Base-by-base conservation (phyloP, 257 asterid species). In the Nicotiana obtusifolia region DNA sequence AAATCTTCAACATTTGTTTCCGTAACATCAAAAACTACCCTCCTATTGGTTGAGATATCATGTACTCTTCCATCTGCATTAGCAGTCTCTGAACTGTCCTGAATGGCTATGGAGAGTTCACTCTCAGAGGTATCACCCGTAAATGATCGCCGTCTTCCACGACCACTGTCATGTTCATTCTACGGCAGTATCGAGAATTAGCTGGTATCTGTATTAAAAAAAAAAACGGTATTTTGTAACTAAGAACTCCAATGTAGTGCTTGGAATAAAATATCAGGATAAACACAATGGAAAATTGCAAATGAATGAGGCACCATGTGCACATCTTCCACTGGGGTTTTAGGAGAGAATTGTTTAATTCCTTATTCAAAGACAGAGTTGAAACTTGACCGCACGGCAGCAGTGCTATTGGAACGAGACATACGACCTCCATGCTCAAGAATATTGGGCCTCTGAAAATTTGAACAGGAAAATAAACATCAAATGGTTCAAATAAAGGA, bases 61-160 rank as follows among this genome's bases (percentile, higher is more conserved):
- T 82, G 79, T 56, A 52, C 33, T 80, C 87, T 83, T 11, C 69
- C 79, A 69, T 85, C 88, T 30, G 67, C 71, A 85, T 81, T 87
- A 53, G 86, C 87, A 4, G 92, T 84, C 81, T 88, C 97, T 61
- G 93, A 88, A 87, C 97, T 93, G 84, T 93, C 97, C 85, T 92
- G 93, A 88, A 96, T 96, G 82, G 98, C 97, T 84, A 85, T 80
- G 81, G 98, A 88, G 66, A 94, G 91, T 81, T 93, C 94, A 87
- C 52, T 84, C 82, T 94, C 98, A 35, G 90, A 76, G 57, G 86
- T 85, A 84, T 93, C 98, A 64, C 95, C 95, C 65, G 84, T 92
- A 77, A 96, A 94, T 77, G 87, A 64, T 37, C 86, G 92, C 5
- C 87, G 97, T 84, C 98, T 91, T 82, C 94, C 97, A 37, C 89